These are phyloP conservation scores for Venturia carpophila DNA, from an alignment of 2,329 filamentous ascomycete species.

Conservation along the genomic window DNA sequence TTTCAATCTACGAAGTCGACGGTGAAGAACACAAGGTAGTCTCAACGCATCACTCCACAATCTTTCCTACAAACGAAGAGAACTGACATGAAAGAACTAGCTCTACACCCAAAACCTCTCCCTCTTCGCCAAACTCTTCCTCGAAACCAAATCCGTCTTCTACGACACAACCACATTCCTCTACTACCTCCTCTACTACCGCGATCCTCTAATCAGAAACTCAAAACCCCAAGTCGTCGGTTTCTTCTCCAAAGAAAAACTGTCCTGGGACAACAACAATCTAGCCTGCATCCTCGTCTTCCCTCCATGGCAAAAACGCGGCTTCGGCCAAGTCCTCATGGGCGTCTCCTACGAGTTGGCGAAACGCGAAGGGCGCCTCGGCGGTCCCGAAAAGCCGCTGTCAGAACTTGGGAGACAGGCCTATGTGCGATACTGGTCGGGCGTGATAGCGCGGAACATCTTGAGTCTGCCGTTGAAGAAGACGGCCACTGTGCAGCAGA, in stretches of 20 bases:
- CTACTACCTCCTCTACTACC: constrained; percentile 85
- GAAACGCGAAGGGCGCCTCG: constrained; percentile 70
- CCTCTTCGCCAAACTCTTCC: constrained; percentile 92
- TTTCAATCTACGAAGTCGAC: constrained; percentile 87
- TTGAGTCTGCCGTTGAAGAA: constrained; percentile 40
- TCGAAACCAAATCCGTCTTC: constrained; percentile 97
- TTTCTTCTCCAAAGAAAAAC: constrained; percentile 99
- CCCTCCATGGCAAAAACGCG: constrained; percentile 88
- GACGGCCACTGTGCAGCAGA: constrained; percentile 58
- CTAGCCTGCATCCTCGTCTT: constrained; percentile 94
- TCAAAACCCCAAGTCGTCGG: constrained; percentile 58
- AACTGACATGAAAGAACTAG: constrained; percentile 21
- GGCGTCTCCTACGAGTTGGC: constrained; percentile 90
- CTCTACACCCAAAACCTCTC: constrained; percentile 93
- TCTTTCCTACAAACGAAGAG: background rate
- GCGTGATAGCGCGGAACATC: constrained; percentile 66
- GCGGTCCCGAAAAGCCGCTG: constrained; percentile 89
- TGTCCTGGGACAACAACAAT: constrained; percentile 98
- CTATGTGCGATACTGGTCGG: constrained; percentile 80
- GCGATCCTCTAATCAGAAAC: constrained; percentile 37
- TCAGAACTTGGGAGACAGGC: constrained; percentile 76
- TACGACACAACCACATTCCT: constrained; percentile 93
- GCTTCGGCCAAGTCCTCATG: constrained; percentile 82
- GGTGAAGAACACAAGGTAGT: constrained; percentile 65
- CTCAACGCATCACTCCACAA: background rate